These are phyloP conservation scores for Penicillium fuscoglaucum DNA, from an alignment of 2,329 filamentous ascomycete genomes.

Conservation along the genomic window DNA sequence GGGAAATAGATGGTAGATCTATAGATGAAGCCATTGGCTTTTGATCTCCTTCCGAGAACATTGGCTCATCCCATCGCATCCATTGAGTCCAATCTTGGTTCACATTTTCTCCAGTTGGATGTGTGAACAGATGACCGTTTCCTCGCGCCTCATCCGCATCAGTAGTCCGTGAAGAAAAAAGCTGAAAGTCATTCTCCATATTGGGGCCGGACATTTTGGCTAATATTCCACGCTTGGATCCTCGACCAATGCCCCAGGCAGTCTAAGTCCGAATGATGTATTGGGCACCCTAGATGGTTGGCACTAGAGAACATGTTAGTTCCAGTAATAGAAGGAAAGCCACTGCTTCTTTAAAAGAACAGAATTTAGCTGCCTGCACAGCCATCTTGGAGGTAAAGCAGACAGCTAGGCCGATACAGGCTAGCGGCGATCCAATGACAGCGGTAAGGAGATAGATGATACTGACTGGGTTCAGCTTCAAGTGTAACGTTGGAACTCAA, in stretches of 20 bases:
- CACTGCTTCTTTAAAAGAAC: background rate
- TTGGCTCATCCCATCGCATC: slow-evolving; percentile 48
- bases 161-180: slow-evolving; percentile 32
- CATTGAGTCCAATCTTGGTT: slow-evolving; percentile 48
- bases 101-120: slow-evolving; percentile 28
- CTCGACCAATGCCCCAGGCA: background rate
- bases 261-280: slow-evolving; percentile 3
- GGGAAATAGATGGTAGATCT: slow-evolving; percentile 30
- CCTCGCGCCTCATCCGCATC: slow-evolving; percentile 22
- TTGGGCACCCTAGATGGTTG: background rate
- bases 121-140: slow-evolving; percentile 14
- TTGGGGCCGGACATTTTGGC: slow-evolving; percentile 25
- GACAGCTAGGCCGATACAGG: background rate
- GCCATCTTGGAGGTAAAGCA: background rate
- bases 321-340: background rate
- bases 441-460: background rate
- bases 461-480: slow-evolving; percentile 14
- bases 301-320: slow-evolving; percentile 13
- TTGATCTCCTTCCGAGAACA: slow-evolving; percentile 31
- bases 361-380: slow-evolving; percentile 6
- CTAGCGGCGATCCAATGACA: slow-evolving; percentile 3
- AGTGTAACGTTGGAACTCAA: background rate
- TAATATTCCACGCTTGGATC: slow-evolving; percentile 17
- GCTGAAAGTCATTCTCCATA: slow-evolving; percentile 38
- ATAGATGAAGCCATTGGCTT: slow-evolving; percentile 28